A percentile compares a stretch with the other conserved stretches of the same genome.
Conservation (phyloP, 202 grass and related monocot species). For the Hordeum pubiflorum region DNA sequence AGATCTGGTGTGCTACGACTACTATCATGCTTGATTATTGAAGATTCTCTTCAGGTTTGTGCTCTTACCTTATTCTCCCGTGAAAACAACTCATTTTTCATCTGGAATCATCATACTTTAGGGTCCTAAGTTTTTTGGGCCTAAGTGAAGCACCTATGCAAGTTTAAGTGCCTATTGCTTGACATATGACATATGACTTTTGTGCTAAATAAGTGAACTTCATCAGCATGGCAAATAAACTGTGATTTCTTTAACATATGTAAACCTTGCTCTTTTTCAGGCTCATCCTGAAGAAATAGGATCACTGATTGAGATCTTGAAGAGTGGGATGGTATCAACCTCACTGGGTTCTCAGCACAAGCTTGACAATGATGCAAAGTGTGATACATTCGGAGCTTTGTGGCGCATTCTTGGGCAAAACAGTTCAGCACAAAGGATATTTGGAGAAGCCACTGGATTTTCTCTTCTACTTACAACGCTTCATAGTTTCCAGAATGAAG, state of each 20-base stretch:
- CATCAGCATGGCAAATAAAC: slow-evolving; percentile 4
- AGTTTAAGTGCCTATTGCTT: slow-evolving; percentile 18
- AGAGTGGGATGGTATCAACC: slow-evolving; percentile 94
- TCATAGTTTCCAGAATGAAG: slow-evolving; percentile 77
- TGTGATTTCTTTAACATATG: slow-evolving; percentile 20
- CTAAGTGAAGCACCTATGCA: slow-evolving; percentile 1
- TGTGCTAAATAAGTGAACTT: slow-evolving; percentile 17
- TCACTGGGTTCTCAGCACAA: slow-evolving; percentile 79
- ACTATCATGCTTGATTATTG: slow-evolving; percentile 91
- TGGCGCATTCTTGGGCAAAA: slow-evolving; percentile 95
- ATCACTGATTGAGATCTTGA: slow-evolving; percentile 81
- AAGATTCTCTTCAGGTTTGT: slow-evolving; percentile 94
- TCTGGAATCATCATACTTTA: slow-evolving; percentile 14
- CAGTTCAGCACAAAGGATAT: slow-evolving; percentile 74
- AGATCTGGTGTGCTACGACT: slow-evolving; percentile 76
- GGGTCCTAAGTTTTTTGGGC: slow-evolving; percentile 3
- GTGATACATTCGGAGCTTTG: slow-evolving; percentile 79
- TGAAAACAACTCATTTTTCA: slow-evolving; percentile 17
- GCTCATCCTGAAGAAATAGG: slow-evolving; percentile 97
- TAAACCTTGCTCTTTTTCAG: slow-evolving; percentile 43
- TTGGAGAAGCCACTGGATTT: slow-evolving; percentile 99
- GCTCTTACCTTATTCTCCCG: not conserved
- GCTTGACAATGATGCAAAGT: slow-evolving; percentile 86
- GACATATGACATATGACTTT: not conserved
- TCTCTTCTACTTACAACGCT: slow-evolving; percentile 80